Conservation (phyloP, 2,329 filamentous ascomycete genomes). For the Ophiostoma fasciatum region DNA sequence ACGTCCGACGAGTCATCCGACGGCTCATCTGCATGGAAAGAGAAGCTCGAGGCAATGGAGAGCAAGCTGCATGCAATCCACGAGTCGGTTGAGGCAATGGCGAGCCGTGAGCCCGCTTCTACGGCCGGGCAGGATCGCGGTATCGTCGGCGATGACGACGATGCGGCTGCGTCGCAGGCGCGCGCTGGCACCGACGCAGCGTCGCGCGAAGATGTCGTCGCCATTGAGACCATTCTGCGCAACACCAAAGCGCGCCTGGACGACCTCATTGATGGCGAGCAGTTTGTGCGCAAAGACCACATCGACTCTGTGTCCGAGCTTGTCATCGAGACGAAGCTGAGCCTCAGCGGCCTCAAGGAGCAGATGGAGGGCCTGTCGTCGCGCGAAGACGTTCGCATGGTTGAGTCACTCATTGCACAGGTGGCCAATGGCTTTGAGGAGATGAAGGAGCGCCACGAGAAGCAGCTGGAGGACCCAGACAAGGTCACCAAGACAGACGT, state of each 20-base stretch:
- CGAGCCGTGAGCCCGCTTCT: constrained; percentile 14
- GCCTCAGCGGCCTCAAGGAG: constrained; percentile 32
- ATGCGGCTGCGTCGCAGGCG: too few species aligned
- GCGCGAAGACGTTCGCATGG: constrained; percentile 58
- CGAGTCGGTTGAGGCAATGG: constrained; percentile 20
- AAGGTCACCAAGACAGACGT: constrained; percentile 69
- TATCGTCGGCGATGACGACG: too few species aligned
- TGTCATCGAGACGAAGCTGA: constrained; percentile 61
- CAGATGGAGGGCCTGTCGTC: constrained; percentile 34
- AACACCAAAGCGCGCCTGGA: constrained; percentile 84
- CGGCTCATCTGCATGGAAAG: constrained; percentile 11
- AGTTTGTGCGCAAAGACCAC: constrained; percentile 51
- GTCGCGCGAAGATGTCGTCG: constrained; percentile 71
- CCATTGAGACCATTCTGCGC: constrained; percentile 77
- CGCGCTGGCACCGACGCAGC: constrained; percentile 31
- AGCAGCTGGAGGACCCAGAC: constrained; percentile 40
- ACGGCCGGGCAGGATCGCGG: constrained; percentile 4
- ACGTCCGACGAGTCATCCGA: not conserved
- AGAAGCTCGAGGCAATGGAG: constrained; percentile 27
- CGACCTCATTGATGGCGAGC: constrained; percentile 59
- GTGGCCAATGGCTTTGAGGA: constrained; percentile 65
- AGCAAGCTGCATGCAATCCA: constrained; percentile 34
- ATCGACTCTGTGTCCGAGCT: constrained; percentile 49
- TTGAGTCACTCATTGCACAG: constrained; percentile 69
- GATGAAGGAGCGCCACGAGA: constrained; percentile 42